Base-by-base conservation (phyloP, 108 stramenopile species). In the Cylindrotheca closterium region DNA sequence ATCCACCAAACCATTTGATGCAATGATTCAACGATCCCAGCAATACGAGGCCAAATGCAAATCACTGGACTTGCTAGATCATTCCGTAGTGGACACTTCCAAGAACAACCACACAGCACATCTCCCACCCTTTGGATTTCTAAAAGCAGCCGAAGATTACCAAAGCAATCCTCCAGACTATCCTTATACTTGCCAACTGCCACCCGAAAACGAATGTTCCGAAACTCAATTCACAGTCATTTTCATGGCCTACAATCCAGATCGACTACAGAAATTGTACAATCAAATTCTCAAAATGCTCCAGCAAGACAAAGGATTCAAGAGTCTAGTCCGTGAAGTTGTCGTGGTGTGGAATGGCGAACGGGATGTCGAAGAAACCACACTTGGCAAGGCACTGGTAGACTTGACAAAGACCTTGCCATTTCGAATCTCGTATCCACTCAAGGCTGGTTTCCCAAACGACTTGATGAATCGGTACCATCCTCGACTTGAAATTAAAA, bases 391-490 rank as follows among this genome's bases (percentile, higher is more conserved):
- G 58, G 56, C 72, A 47, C 27, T 91, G 28, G 74, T 91, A 0
- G 48, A 70, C n/a, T 61, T 67, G 31, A 60, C 63, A 54, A 25
- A 71, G 26, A 32, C 60, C 1, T 26, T 65, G 15, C 72, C 75
- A 21, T 51, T 94, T 21, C 82, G 93, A 7, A 84, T 94, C 37
- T 87, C 88, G 50, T 94, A 86, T 75, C 86, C 93, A 2, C 67
- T 91, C 10, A 75, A 88, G 54, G 68, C 84, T 32, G 87, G 86
- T 19, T 78, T 89, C 22, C 58, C 75, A 4, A 95, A 91, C 52
- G 88, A 89, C 73, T 60, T 95, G 27, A 73, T 95, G 56, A 95
- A 95, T 78, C 81, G 93, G 27, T 95, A 95, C 64, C 88, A 92
- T 78, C 93, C 93, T 15, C 58, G 73, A 0, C 53, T 95, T 7